phyloP scores from a whole-genome alignment of 2,329 filamentous ascomycete species.

The Beauveria bassiana region DNA sequence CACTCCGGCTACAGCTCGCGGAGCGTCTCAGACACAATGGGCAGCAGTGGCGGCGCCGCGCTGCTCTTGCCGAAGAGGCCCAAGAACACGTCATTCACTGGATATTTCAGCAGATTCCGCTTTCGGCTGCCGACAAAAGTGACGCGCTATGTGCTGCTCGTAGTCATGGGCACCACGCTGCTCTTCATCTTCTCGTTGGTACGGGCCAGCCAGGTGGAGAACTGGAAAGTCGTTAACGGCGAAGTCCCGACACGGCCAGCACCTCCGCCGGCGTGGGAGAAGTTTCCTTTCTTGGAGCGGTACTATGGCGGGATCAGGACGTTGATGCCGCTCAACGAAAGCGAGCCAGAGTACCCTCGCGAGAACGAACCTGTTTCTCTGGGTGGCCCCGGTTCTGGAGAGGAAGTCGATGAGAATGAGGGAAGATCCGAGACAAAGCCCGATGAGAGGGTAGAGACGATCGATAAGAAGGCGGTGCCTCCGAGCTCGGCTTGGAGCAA shows the following conservation, averaged over 20 bases:
- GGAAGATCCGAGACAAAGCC: conserved; percentile 13
- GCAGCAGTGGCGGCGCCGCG: conserved; percentile 18
- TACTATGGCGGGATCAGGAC: conserved; percentile 85
- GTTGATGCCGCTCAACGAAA: conserved; percentile 57
- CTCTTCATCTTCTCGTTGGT: conserved; percentile 72
- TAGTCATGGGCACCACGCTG: conserved; percentile 59
- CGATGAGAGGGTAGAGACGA: conserved; percentile 12
- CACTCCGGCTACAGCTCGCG: conserved; percentile 47
- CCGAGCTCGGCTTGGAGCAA: conserved; percentile 28
- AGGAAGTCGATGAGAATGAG: neutral
- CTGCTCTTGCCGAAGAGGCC: conserved; percentile 37
- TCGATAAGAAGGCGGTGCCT: conserved; percentile 17
- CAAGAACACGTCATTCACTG: conserved; percentile 13
- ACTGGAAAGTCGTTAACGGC: conserved; percentile 52
- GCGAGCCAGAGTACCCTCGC: conserved; percentile 73
- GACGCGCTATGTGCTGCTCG: conserved; percentile 69
- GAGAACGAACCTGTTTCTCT: conserved; percentile 43
- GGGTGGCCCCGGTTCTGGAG: conserved; percentile 8
- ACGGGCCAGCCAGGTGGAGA: conserved; percentile 64
- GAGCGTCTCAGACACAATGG: conserved; percentile 37
- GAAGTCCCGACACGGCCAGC: conserved; percentile 36
- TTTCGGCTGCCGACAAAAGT: conserved; percentile 66
- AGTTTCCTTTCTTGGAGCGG: conserved; percentile 74
- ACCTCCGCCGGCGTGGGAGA: conserved; percentile 70
- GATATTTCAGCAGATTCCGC: conserved; percentile 25